Percentiles rank a stretch among this genome's conserved stretches.
phyloP scores from a whole-genome alignment of 2,329 filamentous ascomycete genomes.

The Orbilia javanica region DNA sequence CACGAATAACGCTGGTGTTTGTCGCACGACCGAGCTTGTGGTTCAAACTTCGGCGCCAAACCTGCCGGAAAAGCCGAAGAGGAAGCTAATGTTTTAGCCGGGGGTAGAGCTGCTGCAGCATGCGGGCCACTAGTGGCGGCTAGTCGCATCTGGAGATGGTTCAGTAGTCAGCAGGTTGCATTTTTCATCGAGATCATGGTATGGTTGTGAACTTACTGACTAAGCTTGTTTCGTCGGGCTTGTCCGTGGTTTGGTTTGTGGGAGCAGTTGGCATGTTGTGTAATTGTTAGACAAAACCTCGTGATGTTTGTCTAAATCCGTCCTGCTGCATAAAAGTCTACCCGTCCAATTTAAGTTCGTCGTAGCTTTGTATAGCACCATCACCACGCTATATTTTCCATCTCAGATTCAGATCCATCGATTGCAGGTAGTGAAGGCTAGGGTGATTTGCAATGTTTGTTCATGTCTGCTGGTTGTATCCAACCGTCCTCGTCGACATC shows the following conservation, averaged over 20 bases:
- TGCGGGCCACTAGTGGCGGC: not conserved
- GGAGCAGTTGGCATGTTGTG: not conserved
- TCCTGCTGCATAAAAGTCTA: not conserved
- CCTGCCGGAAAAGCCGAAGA: not conserved
- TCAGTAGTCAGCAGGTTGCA: constrained; percentile 7
- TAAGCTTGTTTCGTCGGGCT: not conserved
- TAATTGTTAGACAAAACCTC: not conserved
- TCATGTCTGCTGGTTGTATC: too few relatives aligned
- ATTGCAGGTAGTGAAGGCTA: too few relatives aligned
- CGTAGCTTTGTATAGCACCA: too few relatives aligned
- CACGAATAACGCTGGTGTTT: not conserved
- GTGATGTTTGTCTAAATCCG: constrained; percentile 2
- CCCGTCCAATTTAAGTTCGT: too few relatives aligned
- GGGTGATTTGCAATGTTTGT: too few relatives aligned
- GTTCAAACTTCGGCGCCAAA: constrained; percentile 19
- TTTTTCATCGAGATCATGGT: not conserved
- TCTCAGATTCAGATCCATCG: too few relatives aligned
- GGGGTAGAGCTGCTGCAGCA: not conserved
- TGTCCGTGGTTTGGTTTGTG: not conserved
- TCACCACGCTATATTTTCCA: not conserved
- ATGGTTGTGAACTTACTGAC: not conserved
- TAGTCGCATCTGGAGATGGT: not conserved
- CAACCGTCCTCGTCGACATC: too few relatives aligned
- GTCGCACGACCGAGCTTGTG: constrained; percentile 1
- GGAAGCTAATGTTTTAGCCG: not conserved